Percentiles rank a stretch among this genome's conserved stretches.
phyloP scores from a whole-genome alignment of 768 basidiomycete species.

The Pleurotus tuber-regium region DNA sequence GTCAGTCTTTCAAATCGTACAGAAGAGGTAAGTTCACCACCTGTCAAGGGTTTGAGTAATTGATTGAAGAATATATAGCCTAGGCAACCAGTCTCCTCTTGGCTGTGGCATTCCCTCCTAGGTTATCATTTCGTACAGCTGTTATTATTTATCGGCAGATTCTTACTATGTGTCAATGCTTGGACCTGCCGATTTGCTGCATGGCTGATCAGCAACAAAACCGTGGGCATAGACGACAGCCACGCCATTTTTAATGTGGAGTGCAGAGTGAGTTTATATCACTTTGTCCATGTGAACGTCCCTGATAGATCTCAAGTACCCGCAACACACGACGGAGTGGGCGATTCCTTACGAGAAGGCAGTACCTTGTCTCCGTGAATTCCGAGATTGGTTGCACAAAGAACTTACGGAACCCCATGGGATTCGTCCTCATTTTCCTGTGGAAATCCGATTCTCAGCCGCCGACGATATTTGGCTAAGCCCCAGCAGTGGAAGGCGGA shows the following conservation, averaged over 20 bases:
- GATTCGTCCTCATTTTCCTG: conserved; percentile 84
- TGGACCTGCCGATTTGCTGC: conserved; percentile 61
- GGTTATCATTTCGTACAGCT: conserved; percentile 83
- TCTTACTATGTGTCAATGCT: conserved; percentile 58
- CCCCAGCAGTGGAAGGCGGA: conserved; percentile 75
- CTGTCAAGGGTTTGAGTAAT: conserved; percentile 11
- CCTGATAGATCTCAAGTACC: conserved; percentile 50
- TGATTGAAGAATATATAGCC: conserved; percentile 35
- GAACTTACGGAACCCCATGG: conserved; percentile 71
- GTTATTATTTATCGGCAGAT: conserved; percentile 75
- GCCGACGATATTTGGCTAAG: conserved; percentile 94
- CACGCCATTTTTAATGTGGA: conserved; percentile 90
- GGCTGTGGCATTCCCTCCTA: conserved; percentile 71
- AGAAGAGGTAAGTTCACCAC: conserved; percentile 50
- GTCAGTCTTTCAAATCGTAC: conserved; percentile 77
- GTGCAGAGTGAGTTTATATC: conserved; percentile 63
- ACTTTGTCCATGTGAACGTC: background rate
- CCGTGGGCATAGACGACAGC: conserved; percentile 72
- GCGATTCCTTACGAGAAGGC: conserved; percentile 77
- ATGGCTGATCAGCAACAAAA: conserved; percentile 60
- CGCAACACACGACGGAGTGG: conserved; percentile 95
- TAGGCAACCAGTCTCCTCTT: conserved; percentile 47
- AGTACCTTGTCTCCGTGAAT: conserved; percentile 62
- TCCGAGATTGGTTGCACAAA: conserved; percentile 66
- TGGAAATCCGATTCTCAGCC: conserved; percentile 89